Conservation (phyloP, 2,329 filamentous ascomycete species). For the Penicillium sp. region DNA sequence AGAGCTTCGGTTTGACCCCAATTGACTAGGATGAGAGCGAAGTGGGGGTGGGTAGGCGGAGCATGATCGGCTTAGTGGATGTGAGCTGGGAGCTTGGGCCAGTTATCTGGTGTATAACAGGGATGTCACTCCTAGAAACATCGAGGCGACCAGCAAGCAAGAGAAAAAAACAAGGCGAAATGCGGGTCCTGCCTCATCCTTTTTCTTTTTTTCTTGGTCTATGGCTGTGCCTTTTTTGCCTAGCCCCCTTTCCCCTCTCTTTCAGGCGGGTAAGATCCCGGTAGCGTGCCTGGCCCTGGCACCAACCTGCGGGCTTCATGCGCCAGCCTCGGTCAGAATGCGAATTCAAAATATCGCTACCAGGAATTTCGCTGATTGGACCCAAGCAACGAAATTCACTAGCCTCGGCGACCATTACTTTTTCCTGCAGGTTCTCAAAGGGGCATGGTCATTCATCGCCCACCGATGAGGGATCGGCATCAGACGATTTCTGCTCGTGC, state of each 20-base stretch:
- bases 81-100: conserved; percentile 33
- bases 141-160: conserved; percentile 1
- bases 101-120: conserved; percentile 21
- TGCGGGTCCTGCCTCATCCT: neutral
- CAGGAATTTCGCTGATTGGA: conserved; percentile 36
- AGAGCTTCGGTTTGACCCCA: conserved; percentile 11
- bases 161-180: conserved; percentile 8
- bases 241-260: conserved; percentile 3
- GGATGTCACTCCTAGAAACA: conserved; percentile 14
- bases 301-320: conserved; percentile 22
- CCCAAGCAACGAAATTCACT: conserved; percentile 18
- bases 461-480: conserved; percentile 27
- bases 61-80: conserved; percentile 30
- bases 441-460: conserved; percentile 22
- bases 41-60: conserved; percentile 26
- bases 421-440: conserved; percentile 27
- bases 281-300: conserved; percentile 19
- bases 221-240: neutral
- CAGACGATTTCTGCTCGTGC: conserved; percentile 20
- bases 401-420: conserved; percentile 17
- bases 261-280: conserved; percentile 10
- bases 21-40: conserved; percentile 8
- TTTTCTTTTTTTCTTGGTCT: neutral
- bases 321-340: conserved; percentile 27
- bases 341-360: conserved; percentile 24